Conservation (phyloP, 2,329 filamentous ascomycete species). For the Kalaharituber pfeilii region DNA sequence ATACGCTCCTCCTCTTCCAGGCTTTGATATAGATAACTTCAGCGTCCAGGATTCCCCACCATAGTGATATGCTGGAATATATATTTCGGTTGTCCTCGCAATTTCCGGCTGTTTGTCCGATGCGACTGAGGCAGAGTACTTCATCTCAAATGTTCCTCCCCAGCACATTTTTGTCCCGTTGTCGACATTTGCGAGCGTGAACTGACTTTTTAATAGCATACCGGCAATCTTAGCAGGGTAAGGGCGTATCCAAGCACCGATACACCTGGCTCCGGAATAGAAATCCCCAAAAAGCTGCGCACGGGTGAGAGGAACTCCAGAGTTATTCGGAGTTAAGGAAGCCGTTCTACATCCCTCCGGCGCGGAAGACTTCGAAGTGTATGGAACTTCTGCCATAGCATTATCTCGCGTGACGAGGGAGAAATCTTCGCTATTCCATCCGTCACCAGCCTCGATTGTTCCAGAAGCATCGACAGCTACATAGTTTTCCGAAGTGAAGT, state of each 20-base stretch:
- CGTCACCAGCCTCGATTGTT: slow-evolving; percentile 27
- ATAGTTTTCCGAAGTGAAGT: slow-evolving; percentile 30
- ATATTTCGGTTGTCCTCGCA: slow-evolving; percentile 28
- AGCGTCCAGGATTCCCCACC: slow-evolving; percentile 26
- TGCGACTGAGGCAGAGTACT: slow-evolving; percentile 21
- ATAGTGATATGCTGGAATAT: slow-evolving; percentile 31
- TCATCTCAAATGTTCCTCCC: slow-evolving; percentile 26
- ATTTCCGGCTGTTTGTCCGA: slow-evolving; percentile 10
- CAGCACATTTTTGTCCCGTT: not conserved
- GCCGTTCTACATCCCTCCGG: slow-evolving; percentile 20
- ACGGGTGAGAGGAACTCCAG: slow-evolving; percentile 15
- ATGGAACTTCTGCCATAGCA: slow-evolving; percentile 23
- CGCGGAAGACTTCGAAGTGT: slow-evolving; percentile 24
- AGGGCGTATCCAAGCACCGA: slow-evolving; percentile 30
- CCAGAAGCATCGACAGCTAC: slow-evolving; percentile 25
- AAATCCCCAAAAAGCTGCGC: slow-evolving; percentile 25
- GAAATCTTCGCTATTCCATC: slow-evolving; percentile 32
- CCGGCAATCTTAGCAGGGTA: slow-evolving; percentile 31
- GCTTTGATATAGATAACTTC: not conserved
- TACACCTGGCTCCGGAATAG: slow-evolving; percentile 28
- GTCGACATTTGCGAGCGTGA: slow-evolving; percentile 23
- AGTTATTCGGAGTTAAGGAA: slow-evolving; percentile 12
- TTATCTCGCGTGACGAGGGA: slow-evolving; percentile 29
- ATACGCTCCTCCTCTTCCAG: not conserved
- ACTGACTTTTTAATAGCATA: slow-evolving; percentile 25